Evolutionary conservation across 2,329 filamentous ascomycete species (phyloP).

Genomic region (Anthostomella pinea): DNA sequence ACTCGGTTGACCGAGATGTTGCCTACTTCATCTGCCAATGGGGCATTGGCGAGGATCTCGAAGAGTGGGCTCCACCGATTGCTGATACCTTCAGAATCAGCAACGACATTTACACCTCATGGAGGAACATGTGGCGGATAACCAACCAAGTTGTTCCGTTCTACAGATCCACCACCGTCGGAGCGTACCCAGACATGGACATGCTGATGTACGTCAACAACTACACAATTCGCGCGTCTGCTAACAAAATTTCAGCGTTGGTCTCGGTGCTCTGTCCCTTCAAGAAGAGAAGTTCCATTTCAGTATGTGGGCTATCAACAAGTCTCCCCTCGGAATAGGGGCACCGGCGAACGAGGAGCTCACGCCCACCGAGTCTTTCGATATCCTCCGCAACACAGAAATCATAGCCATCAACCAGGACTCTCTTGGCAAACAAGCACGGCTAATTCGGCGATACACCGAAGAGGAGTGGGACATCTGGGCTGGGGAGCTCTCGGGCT

Average conservation of each 20-base stretch:
- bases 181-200: slow-evolving; percentile 50
- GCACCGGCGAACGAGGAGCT: slow-evolving; percentile 38
- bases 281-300: slow-evolving; percentile 53
- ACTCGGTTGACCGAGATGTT: slow-evolving; percentile 38
- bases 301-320: slow-evolving; percentile 50
- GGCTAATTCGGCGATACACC: slow-evolving; percentile 46
- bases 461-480: slow-evolving; percentile 51
- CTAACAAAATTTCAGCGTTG: slow-evolving; percentile 34
- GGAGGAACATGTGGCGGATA: slow-evolving; percentile 50
- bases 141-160: slow-evolving; percentile 50
- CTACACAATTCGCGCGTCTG: background rate
- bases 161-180: slow-evolving; percentile 40
- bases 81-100: slow-evolving; percentile 50
- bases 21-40: slow-evolving; percentile 53
- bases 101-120: slow-evolving; percentile 51
- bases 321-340: slow-evolving; percentile 49
- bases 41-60: slow-evolving; percentile 47
- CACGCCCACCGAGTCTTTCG: slow-evolving; percentile 39
- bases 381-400: slow-evolving; percentile 48
- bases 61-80: slow-evolving; percentile 43
- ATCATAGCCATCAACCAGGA: slow-evolving; percentile 60
- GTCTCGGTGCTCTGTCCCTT: slow-evolving; percentile 41
- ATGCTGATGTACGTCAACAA: slow-evolving; percentile 43
- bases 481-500: slow-evolving; percentile 45
- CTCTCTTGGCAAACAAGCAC: slow-evolving; percentile 47